Evolutionary conservation across 495 filamentous ascomycete species (phyloP).

Genomic region (Aspergillus sparsus): DNA sequence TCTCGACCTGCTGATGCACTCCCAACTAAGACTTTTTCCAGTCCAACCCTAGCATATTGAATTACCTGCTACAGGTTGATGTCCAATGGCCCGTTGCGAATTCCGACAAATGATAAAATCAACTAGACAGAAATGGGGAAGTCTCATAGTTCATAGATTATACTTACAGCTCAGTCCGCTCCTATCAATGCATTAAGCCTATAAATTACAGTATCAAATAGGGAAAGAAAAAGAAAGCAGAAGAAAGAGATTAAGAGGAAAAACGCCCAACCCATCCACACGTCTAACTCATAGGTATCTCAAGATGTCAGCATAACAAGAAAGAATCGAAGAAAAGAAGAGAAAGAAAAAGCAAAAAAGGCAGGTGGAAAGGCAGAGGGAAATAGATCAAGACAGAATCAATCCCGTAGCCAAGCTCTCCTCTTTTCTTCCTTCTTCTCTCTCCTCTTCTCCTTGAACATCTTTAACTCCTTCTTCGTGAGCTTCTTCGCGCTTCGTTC

Average conservation of each 20-base stretch:
- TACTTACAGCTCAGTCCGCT: not conserved
- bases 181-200: not conserved
- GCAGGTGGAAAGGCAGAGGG: not conserved
- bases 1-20: too few species aligned
- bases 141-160: not conserved
- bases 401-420: constrained; percentile 88
- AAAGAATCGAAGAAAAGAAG: constrained; percentile 2
- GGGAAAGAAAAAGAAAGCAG: not conserved
- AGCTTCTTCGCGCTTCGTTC: constrained; percentile 89
- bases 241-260: not conserved
- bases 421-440: constrained; percentile 95
- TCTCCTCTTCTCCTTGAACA: constrained; percentile 69
- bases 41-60: too few species aligned
- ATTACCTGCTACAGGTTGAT: too few species aligned
- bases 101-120: too few species aligned
- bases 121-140: too few species aligned
- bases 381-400: constrained; percentile 23
- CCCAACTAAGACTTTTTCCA: too few species aligned
- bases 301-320: constrained; percentile 5
- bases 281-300: constrained; percentile 18
- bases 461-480: constrained; percentile 78
- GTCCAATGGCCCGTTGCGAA: too few species aligned
- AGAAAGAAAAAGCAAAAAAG: not conserved
- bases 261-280: constrained; percentile 16
- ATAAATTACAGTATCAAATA: constrained; percentile 10